These are phyloP conservation scores for Aureobasidium sp. DNA, from an alignment of 2,329 filamentous ascomycete species.

Conservation along the genomic window DNA sequence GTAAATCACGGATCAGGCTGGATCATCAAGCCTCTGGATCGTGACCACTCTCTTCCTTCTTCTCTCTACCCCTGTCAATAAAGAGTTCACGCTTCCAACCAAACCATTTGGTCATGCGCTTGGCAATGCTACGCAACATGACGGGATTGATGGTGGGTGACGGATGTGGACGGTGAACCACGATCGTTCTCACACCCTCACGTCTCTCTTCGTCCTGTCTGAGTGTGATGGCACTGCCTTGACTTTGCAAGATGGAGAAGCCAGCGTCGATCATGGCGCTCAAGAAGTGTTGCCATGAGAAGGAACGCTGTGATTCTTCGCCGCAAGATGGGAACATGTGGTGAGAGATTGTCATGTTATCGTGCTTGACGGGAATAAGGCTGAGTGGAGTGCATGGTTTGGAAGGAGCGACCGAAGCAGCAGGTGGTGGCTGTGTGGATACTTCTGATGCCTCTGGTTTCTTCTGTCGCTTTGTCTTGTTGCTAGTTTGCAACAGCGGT, in stretches of 20 bases:
- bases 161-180: conserved; percentile 26
- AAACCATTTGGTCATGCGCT: conserved; percentile 25
- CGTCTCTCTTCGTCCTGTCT: neutral
- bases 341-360: neutral
- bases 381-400: neutral
- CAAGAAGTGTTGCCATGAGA: conserved; percentile 15
- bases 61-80: conserved; percentile 14
- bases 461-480: neutral
- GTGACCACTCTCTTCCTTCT: neutral
- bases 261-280: conserved; percentile 16
- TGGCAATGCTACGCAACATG: conserved; percentile 23
- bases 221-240: conserved; percentile 17
- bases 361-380: neutral
- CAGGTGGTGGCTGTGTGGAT: neutral
- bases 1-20: neutral
- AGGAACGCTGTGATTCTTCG: neutral
- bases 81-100: conserved; percentile 20
- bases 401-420: neutral
- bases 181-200: conserved; percentile 1
- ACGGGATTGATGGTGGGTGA: conserved; percentile 20
- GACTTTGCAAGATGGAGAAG: conserved; percentile 14
- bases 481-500: neutral
- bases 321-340: neutral
- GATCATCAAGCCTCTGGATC: neutral
- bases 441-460: neutral